Percentiles rank a stretch among this genome's conserved stretches.
These are phyloP conservation scores for Pseudomonodictys pantanalensis DNA, from an alignment of 495 filamentous ascomycete species.

Conservation along the genomic window DNA sequence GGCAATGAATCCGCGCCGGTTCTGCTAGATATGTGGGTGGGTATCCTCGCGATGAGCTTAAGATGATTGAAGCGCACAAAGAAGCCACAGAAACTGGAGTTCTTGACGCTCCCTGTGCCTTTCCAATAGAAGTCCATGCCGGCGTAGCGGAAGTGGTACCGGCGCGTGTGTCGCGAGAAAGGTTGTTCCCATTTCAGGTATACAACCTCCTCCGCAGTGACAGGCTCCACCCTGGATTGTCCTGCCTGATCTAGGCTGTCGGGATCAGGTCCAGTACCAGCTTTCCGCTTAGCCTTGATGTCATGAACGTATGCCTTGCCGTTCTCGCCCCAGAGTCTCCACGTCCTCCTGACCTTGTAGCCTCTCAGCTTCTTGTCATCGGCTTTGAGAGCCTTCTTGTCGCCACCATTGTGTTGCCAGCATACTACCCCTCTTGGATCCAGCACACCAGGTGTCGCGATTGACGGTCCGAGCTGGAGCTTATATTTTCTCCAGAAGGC, in stretches of 20 bases:
- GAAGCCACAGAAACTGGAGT: conserved; percentile 6
- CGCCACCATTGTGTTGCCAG: conserved; percentile 21
- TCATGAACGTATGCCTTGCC: conserved; percentile 24
- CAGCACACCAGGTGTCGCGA: conserved; percentile 24
- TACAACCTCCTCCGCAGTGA: neutral
- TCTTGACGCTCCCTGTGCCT: conserved; percentile 20
- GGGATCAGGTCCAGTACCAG: conserved; percentile 9
- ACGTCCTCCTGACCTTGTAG: conserved; percentile 32
- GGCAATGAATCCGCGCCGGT: neutral
- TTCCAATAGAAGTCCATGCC: conserved; percentile 32
- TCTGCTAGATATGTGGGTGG: neutral
- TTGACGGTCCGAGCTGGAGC: conserved; percentile 24
- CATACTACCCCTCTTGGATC: conserved; percentile 30
- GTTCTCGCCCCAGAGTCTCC: conserved; percentile 32
- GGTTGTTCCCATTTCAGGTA: conserved; percentile 28
- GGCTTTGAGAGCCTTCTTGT: conserved; percentile 9
- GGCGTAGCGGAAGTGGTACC: conserved; percentile 20
- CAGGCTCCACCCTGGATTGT: neutral
- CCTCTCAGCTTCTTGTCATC: conserved; percentile 22
- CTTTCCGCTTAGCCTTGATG: conserved; percentile 18
- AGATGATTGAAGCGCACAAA: conserved; percentile 22
- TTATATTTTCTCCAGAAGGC: conserved; percentile 27
- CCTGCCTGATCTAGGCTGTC: neutral
- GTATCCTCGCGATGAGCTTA: conserved; percentile 21
- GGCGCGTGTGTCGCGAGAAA: conserved; percentile 18